phyloP scores from a whole-genome alignment of 495 filamentous ascomycete species.

The Penicillium salamii region DNA sequence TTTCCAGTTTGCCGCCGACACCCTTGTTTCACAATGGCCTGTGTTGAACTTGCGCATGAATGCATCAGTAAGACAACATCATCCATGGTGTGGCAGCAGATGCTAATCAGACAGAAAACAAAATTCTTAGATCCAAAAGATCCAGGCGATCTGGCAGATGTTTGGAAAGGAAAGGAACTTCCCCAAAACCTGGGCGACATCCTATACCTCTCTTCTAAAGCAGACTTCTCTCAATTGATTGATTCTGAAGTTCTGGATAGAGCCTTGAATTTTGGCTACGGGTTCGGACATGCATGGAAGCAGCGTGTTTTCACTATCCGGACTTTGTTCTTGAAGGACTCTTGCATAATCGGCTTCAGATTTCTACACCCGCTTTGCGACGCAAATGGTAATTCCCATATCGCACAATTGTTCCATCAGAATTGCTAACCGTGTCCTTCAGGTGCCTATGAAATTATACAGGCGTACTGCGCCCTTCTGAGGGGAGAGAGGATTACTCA shows the following conservation, averaged over 20 bases:
- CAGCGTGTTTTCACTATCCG: slow-evolving; percentile 8
- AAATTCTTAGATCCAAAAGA: slow-evolving; percentile 7
- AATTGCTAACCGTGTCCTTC: neutral
- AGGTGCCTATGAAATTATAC: slow-evolving; percentile 5
- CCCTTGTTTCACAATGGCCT: slow-evolving; percentile 7
- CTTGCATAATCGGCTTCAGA: slow-evolving; percentile 6
- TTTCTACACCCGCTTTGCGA: slow-evolving; percentile 7
- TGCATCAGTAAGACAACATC: neutral
- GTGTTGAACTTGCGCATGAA: slow-evolving; percentile 8
- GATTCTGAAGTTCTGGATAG: neutral
- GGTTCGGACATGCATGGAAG: neutral
- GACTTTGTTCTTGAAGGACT: slow-evolving; percentile 6
- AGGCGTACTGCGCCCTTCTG: slow-evolving; percentile 6
- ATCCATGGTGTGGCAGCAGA: neutral
- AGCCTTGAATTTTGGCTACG: slow-evolving; percentile 5
- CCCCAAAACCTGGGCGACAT: neutral
- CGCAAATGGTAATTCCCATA: neutral
- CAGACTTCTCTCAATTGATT: neutral
- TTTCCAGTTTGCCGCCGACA: slow-evolving; percentile 8
- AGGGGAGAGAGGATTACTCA: slow-evolving; percentile 4
- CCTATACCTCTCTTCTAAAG: neutral
- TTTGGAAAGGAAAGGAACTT: slow-evolving; percentile 1
- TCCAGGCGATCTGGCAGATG: slow-evolving; percentile 1
- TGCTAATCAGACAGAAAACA: neutral
- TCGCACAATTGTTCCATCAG: neutral